Evolutionary conservation across 768 basidiomycete genomes (phyloP).

Genomic region (Sistotremastrum niveocremeum): DNA sequence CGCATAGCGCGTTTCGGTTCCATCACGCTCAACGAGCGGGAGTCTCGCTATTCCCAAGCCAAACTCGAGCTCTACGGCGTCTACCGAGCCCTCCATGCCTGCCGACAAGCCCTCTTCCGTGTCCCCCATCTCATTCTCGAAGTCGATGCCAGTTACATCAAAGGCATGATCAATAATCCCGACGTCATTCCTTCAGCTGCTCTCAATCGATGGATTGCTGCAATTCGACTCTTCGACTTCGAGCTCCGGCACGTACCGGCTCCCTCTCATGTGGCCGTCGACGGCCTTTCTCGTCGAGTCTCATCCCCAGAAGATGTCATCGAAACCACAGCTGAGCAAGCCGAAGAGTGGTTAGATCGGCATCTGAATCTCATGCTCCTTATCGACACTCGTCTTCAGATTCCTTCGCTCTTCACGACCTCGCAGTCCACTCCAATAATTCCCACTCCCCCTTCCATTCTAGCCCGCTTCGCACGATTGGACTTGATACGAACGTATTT

Average conservation of each 20-base stretch:
- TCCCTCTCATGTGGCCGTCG: constrained; percentile 6
- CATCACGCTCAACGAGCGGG: constrained; percentile 20
- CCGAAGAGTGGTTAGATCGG: not conserved
- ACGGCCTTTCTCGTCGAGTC: constrained; percentile 11
- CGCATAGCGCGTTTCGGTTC: constrained; percentile 24
- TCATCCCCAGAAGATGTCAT: constrained; percentile 1
- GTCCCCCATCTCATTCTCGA: constrained; percentile 16
- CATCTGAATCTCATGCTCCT: not conserved
- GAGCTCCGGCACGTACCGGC: constrained; percentile 11
- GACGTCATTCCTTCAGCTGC: constrained; percentile 16
- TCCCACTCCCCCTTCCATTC: not conserved
- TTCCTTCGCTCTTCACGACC: not conserved
- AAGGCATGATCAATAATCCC: constrained; percentile 21
- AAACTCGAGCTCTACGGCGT: constrained; percentile 18
- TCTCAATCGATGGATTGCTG: constrained; percentile 11
- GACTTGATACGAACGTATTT: too few relatives aligned
- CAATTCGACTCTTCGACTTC: constrained; percentile 10
- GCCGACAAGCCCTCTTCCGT: not conserved
- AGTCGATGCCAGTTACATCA: constrained; percentile 17
- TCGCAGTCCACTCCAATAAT: not conserved
- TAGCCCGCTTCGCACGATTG: too few relatives aligned
- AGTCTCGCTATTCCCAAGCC: constrained; percentile 11
- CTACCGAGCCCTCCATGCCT: not conserved
- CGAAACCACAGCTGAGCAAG: constrained; percentile 8
- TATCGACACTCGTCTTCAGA: not conserved